Conservation (phyloP, 495 filamentous ascomycete species). For the Penicillium bialowiezense region DNA sequence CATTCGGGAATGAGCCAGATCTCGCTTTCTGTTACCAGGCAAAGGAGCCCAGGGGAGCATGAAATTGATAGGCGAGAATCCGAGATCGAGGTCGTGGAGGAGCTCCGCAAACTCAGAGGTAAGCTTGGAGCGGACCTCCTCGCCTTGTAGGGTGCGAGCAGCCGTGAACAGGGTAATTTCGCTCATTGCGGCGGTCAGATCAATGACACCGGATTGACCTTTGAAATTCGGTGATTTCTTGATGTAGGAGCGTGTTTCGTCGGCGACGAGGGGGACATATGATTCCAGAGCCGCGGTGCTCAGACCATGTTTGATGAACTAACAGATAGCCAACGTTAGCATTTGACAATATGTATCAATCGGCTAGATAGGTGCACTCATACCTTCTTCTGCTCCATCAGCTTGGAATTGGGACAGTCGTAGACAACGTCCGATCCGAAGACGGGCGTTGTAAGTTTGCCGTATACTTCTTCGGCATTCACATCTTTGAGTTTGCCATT, state of each 20-base stretch:
- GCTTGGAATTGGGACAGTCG: slow-evolving; percentile 81
- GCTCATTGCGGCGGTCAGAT: slow-evolving; percentile 69
- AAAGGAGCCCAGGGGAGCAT: slow-evolving; percentile 84
- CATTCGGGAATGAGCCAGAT: slow-evolving; percentile 71
- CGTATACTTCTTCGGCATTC: slow-evolving; percentile 79
- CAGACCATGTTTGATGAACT: slow-evolving; percentile 87
- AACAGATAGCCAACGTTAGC: background rate
- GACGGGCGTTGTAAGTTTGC: slow-evolving; percentile 76
- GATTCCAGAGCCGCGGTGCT: slow-evolving; percentile 71
- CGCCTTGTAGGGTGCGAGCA: slow-evolving; percentile 74
- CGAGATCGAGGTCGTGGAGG: slow-evolving; percentile 81
- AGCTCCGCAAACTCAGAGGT: slow-evolving; percentile 63
- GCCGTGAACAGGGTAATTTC: slow-evolving; percentile 87
- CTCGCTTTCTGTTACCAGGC: slow-evolving; percentile 76
- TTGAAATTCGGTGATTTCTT: slow-evolving; percentile 65
- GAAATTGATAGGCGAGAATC: slow-evolving; percentile 82
- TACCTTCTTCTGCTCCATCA: slow-evolving; percentile 80
- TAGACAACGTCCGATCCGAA: slow-evolving; percentile 87
- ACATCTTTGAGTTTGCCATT: slow-evolving; percentile 82
- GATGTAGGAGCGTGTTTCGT: slow-evolving; percentile 70
- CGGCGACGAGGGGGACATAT: slow-evolving; percentile 75
- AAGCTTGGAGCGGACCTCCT: slow-evolving; percentile 73
- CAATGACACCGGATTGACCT: slow-evolving; percentile 59
- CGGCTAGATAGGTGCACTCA: background rate
- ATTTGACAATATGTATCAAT: background rate